phyloP scores from a whole-genome alignment of 768 basidiomycete species.

The Rhizopogon sp. region DNA sequence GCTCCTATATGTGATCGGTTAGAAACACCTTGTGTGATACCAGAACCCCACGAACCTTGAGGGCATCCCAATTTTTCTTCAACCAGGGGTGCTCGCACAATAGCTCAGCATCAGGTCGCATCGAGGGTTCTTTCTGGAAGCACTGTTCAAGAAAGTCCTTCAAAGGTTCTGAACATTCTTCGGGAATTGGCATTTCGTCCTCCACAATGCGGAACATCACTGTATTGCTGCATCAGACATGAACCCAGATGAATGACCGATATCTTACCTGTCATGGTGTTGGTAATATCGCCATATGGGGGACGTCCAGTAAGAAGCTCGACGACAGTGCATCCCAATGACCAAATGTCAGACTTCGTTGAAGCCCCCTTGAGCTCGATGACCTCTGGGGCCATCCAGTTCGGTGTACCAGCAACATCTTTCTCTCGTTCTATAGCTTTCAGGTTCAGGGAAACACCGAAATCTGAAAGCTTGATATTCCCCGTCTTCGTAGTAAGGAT shows the following conservation, averaged over 20 bases:
- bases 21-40: not conserved
- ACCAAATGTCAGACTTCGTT: constrained; percentile 95
- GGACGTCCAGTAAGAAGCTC: constrained; percentile 91
- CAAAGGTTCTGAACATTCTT: constrained; percentile 69
- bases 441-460: constrained; percentile 95
- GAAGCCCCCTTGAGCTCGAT: constrained; percentile 93
- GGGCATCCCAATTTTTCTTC: constrained; percentile 70
- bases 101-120: constrained; percentile 78
- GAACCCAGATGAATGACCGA: constrained; percentile 4
- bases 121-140: constrained; percentile 82
- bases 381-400: constrained; percentile 99
- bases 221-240: constrained; percentile 20
- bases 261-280: constrained; percentile 80
- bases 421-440: constrained; percentile 85
- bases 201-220: constrained; percentile 99
- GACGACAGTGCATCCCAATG: constrained; percentile 89
- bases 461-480: constrained; percentile 95
- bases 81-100: constrained; percentile 94
- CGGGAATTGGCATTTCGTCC: constrained; percentile 82
- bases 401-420: constrained; percentile 91
- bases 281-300: constrained; percentile 85
- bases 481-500: constrained; percentile 98
- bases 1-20: constrained; percentile 41
- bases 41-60: constrained; percentile 49
- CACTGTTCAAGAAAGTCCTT: constrained; percentile 80